phyloP scores from a whole-genome alignment of 306 rosid genomes.

The Chamaecrista fasciculata region DNA sequence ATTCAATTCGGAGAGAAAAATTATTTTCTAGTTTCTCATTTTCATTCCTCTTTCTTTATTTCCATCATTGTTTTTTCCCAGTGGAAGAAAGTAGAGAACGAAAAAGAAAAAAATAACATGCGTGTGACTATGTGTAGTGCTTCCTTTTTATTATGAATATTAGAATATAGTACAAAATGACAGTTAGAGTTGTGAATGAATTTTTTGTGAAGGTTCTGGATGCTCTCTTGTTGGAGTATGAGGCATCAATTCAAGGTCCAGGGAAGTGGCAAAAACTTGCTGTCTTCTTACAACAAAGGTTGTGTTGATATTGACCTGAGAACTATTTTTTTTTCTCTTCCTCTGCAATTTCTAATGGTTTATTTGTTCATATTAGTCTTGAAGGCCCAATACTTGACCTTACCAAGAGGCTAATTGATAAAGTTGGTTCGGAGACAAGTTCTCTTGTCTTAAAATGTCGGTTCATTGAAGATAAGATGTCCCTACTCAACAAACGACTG shows the following conservation, averaged over 20 bases:
- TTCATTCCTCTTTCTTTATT: too few relatives aligned
- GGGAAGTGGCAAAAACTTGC: conserved; percentile 88
- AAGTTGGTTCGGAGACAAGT: conserved; percentile 78
- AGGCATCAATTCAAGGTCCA: conserved; percentile 73
- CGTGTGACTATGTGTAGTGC: too few relatives aligned
- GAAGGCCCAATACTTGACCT: conserved; percentile 87
- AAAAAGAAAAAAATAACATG: too few relatives aligned
- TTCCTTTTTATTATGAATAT: too few relatives aligned
- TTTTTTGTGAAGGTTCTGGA: conserved; percentile 69
- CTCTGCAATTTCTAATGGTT: background rate
- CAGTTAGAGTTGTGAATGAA: too few relatives aligned
- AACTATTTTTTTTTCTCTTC: background rate
- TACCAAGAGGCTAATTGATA: conserved; percentile 60
- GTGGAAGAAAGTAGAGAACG: background rate
- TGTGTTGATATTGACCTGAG: conserved; percentile 19
- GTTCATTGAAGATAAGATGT: conserved; percentile 68
- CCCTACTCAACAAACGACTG: conserved; percentile 70
- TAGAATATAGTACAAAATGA: too few relatives aligned
- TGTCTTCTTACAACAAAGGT: conserved; percentile 80
- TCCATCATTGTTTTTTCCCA: too few relatives aligned
- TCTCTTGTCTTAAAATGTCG: conserved; percentile 64
- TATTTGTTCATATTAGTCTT: conserved; percentile 49
- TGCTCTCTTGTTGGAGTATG: conserved; percentile 79
- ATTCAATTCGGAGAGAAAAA: background rate
- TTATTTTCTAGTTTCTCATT: too few relatives aligned